These are phyloP conservation scores for Talaromyces sp. DNA, from an alignment of 2,329 filamentous ascomycete species.

Conservation along the genomic window DNA sequence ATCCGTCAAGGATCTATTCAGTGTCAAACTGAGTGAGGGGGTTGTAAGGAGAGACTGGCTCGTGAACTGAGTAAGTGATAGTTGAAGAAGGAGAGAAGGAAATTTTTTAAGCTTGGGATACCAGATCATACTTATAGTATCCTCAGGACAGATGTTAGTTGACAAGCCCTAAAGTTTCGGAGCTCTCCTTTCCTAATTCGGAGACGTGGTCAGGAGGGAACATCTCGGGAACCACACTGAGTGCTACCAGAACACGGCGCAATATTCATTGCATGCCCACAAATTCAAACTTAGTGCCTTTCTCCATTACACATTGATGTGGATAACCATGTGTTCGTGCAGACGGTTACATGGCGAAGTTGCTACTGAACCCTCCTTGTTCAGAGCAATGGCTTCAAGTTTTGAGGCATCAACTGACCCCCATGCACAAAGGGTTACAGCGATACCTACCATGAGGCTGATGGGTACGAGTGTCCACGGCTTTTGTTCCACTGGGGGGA, in stretches of 20 bases:
- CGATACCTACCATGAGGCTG: not conserved
- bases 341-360: slow-evolving; percentile 12
- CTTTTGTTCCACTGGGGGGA: not conserved
- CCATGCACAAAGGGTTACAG: slow-evolving; percentile 7
- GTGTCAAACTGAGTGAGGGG: slow-evolving; percentile 14
- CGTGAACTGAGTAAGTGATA: slow-evolving; percentile 7
- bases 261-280: not conserved
- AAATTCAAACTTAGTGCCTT: not conserved
- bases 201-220: not conserved
- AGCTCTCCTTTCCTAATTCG: not conserved
- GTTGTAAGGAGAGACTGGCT: slow-evolving; percentile 10
- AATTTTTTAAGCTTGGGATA: not conserved
- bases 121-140: slow-evolving; percentile 9
- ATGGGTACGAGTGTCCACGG: not conserved
- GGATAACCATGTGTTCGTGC: not conserved
- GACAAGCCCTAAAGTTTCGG: not conserved
- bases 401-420: slow-evolving; percentile 1
- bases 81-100: not conserved
- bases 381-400: not conserved
- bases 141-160: not conserved
- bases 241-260: not conserved
- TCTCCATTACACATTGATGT: not conserved
- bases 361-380: not conserved
- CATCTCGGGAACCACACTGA: not conserved
- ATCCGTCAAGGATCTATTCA: slow-evolving; percentile 20